Base-by-base conservation (phyloP, 352 stramenopile species). In the Phytopythium boreale region DNA sequence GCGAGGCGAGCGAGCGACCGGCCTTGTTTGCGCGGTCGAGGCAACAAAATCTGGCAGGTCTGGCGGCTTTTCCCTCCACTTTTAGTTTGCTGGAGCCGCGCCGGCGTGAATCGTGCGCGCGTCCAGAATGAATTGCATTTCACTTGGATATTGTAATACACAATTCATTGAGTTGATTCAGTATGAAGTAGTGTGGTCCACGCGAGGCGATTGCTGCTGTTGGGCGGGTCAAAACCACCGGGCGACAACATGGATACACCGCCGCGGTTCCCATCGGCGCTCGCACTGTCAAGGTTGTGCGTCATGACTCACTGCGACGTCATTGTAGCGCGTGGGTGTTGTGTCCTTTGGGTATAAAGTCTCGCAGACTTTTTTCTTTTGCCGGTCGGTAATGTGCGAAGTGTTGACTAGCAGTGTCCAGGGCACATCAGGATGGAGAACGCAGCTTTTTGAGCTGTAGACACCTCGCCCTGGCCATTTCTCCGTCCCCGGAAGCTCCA, bases 111-210 rank as follows among this genome's bases (percentile, higher is more conserved):
- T 53, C 11, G 10, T 22, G 22, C 46, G 61, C 36, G 31, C 47
- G 36, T 5, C 24, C 17, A 26, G 44, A 66, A 70, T 73, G 59
- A 77, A 82, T 76, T 71, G 68, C 24, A 15, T 71, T 74, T 59
- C 36, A 69, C 39, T 75, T 64, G 56, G 7, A 20, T 17, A 77
- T 82, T 85, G 76, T 87, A 89, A 69, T 47, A 0, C 37, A 12
- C 77, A 75, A 88, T 90, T 90, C 70, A 82, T 66, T 80, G 66
- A 84, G 74, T 89, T 74, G 75, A 47, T n/a, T 11, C 0, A 7
- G 26, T 36, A 27, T 5, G n/a, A 55, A 60, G 4, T 17, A 15
- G 26, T 12, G 47, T 55, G 47, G 47, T n/a, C 47, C 47, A 55
- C 47, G 17, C 26, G 24, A 36, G 14, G 12, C 11, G 36, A 29